These are phyloP conservation scores for Baeospora myosura DNA, from an alignment of 1,284 basidiomycete genomes.

Conservation along the genomic window DNA sequence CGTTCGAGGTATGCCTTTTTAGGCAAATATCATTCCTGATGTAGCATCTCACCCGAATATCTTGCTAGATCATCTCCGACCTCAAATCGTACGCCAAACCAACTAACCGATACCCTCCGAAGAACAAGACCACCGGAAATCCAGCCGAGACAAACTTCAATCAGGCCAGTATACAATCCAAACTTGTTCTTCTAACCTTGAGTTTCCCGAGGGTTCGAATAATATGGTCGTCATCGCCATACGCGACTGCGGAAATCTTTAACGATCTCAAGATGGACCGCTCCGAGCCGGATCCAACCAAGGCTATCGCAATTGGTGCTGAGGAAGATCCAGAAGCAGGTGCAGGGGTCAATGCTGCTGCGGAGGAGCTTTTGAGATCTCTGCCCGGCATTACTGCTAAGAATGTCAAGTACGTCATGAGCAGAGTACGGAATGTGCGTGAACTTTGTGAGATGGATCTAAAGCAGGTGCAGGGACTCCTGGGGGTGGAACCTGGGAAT, in stretches of 20 bases:
- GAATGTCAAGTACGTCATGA: conserved; percentile 84
- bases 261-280: conserved; percentile 84
- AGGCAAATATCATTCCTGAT: neutral
- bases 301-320: conserved; percentile 74
- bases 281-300: conserved; percentile 74
- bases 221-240: conserved; percentile 96
- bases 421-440: conserved; percentile 67
- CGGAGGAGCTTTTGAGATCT: conserved; percentile 68
- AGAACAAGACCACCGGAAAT: conserved; percentile 34
- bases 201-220: conserved; percentile 88
- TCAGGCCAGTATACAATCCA: conserved; percentile 67
- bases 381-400: conserved; percentile 79
- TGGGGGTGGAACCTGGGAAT: conserved; percentile 81
- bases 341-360: conserved; percentile 61
- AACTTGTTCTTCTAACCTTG: conserved; percentile 84
- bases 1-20: conserved; percentile 59
- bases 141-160: conserved; percentile 33
- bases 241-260: conserved; percentile 89
- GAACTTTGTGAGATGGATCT: conserved; percentile 68
- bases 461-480: conserved; percentile 61
- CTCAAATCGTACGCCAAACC: conserved; percentile 57
- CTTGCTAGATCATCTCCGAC: conserved; percentile 45
- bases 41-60: neutral
- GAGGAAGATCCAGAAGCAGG: conserved; percentile 64
- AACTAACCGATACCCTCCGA: conserved; percentile 46